These are phyloP conservation scores for Podaxis mareebaensis DNA, from an alignment of 768 basidiomycete genomes.

Conservation along the genomic window DNA sequence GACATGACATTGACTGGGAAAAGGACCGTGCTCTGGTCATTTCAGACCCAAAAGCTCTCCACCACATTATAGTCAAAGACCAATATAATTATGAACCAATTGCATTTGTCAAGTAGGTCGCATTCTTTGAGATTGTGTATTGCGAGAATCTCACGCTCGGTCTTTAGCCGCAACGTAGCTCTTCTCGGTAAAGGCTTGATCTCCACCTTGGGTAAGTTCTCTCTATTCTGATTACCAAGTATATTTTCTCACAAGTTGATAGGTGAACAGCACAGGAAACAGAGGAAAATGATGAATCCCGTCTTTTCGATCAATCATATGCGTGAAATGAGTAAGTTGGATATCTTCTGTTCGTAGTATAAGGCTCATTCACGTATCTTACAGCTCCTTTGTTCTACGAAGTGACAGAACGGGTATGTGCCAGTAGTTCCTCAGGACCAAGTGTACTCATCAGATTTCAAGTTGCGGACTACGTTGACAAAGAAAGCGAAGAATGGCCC, in stretches of 20 bases:
- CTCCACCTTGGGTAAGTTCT: conserved; percentile 14
- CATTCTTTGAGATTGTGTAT: not conserved
- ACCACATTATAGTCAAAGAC: conserved; percentile 47
- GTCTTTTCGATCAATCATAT: conserved; percentile 37
- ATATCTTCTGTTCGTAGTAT: not conserved
- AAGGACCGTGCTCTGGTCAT: conserved; percentile 39
- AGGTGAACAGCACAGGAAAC: conserved; percentile 44
- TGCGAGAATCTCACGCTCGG: not conserved
- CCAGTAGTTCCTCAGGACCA: not conserved
- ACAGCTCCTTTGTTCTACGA: conserved; percentile 38
- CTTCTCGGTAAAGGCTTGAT: conserved; percentile 17
- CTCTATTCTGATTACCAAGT: not conserved
- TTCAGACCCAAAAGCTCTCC: conserved; percentile 45
- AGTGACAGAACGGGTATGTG: conserved; percentile 30
- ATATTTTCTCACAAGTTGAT: too few species aligned
- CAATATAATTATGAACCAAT: conserved; percentile 26
- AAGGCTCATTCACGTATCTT: not conserved
- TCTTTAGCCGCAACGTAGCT: conserved; percentile 13
- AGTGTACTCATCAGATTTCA: conserved; percentile 2
- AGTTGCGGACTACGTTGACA: conserved; percentile 26
- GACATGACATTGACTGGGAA: not conserved
- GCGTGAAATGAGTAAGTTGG: conserved; percentile 34
- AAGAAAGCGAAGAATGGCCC: conserved; percentile 27
- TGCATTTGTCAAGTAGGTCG: conserved; percentile 13
- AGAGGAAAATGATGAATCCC: conserved; percentile 40